Conservation (phyloP, 805 yeast genomes). For the Myxozyma nipponensis region DNA sequence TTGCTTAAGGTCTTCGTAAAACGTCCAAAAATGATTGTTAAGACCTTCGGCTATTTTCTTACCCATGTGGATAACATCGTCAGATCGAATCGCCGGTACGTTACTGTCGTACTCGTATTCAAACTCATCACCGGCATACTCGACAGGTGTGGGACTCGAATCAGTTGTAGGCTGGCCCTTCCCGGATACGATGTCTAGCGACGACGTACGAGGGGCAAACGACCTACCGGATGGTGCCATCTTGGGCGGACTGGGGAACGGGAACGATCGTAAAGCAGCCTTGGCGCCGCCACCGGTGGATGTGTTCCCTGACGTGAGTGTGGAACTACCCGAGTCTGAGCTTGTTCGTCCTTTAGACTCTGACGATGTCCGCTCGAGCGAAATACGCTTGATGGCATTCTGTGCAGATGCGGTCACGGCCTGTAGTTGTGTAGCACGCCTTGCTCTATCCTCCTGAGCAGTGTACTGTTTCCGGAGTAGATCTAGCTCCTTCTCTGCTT, state of each 20-base stretch:
- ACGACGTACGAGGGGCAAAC: slow-evolving; percentile 25
- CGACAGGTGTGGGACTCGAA: not conserved
- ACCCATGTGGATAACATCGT: slow-evolving; percentile 30
- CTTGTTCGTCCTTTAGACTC: not conserved
- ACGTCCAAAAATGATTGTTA: slow-evolving; percentile 29
- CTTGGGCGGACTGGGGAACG: slow-evolving; percentile 27
- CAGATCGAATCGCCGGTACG: slow-evolving; percentile 21
- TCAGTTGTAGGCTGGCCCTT: not conserved
- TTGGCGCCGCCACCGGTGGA: too few species aligned
- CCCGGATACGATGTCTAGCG: slow-evolving; percentile 6
- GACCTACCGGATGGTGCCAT: slow-evolving; percentile 26
- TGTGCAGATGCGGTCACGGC: slow-evolving; percentile 6
- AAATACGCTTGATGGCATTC: not conserved
- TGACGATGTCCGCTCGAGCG: not conserved
- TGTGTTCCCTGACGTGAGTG: not conserved
- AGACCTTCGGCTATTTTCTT: slow-evolving; percentile 29
- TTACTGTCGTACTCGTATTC: slow-evolving; percentile 22
- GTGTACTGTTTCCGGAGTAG: slow-evolving; percentile 21
- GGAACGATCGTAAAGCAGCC: slow-evolving; percentile 10
- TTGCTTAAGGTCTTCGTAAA: slow-evolving; percentile 29
- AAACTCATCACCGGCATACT: slow-evolving; percentile 18
- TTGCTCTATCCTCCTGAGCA: slow-evolving; percentile 20
- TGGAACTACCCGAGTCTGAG: not conserved
- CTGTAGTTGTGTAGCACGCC: slow-evolving; percentile 10
- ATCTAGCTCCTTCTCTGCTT: slow-evolving; percentile 39